Base-by-base conservation (phyloP, 1,139 yeast species). In the Torulaspora pretoriensis region DNA sequence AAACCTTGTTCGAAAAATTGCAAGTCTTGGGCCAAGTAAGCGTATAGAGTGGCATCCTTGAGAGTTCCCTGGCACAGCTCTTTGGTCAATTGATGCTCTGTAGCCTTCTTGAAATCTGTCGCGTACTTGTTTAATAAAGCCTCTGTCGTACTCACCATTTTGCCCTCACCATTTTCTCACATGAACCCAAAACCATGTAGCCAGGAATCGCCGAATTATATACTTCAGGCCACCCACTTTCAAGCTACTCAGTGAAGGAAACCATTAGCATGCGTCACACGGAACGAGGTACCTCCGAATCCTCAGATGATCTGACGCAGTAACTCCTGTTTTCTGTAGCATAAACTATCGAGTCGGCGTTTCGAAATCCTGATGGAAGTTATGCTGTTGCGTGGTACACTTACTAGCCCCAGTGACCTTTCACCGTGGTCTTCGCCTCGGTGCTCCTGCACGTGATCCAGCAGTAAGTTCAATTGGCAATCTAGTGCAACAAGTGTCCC, bases 11-110 rank as follows among this genome's bases (percentile, higher is more conserved):
- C 70, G 54, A 77, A 77, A 52, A 70, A 77, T 47, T 69, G 69
- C 46, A 73, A 59, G 54, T 77, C 82, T 54, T 77, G 81, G 4
- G 67, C 65, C 42, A 77, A 56, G 51, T 77, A 77, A 1, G 73
- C 68, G 54, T 61, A 71, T 22, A 77, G 61, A 29, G 60, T 69
- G 33, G 64, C 55, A 52, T 75, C 74, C 0, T 72, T 59, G 19
- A 77, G 61, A 1, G 71, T 67, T 1, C 81, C 82, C 8, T 50
- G 53, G 51, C 80, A 75, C 35, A 74, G 56, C 50, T 77, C 77
- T 32, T 64, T 64, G 16, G 80, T 73, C 25, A 77, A 64, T 1
- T 63, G 64, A 46, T 75, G 80, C 16, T 67, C 58, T 9, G 70
- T 68, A 3, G 80, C 67, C 33, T 54, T 52, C 6, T 51, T 42